phyloP scores from a whole-genome alignment of 371 early-diverging fungal species.

The Mortierella sp. region DNA sequence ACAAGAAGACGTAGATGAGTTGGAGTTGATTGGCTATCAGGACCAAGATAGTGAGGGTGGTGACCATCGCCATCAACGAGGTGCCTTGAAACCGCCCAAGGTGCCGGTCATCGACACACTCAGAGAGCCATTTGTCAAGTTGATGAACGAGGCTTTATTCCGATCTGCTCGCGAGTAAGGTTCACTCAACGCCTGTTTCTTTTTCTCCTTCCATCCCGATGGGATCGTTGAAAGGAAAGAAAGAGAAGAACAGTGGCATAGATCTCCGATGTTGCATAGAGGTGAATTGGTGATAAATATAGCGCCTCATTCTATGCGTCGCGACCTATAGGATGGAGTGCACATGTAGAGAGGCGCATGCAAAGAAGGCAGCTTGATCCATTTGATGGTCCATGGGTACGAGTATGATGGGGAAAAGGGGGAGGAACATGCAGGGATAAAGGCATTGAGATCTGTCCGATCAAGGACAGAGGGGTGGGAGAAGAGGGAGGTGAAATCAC shows the following conservation, averaged over 20 bases:
- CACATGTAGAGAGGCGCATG: no score
- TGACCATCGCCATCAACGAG: slow-evolving; percentile 8
- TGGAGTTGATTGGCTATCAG: slow-evolving; percentile 48
- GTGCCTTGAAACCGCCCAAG: slow-evolving; percentile 21
- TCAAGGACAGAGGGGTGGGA: neutral
- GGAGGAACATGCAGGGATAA: no score
- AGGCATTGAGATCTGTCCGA: neutral
- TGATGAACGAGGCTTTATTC: slow-evolving; percentile 41
- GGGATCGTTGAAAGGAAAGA: no score
- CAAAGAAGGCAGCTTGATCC: no score
- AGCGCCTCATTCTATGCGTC: no score
- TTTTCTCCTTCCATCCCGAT: neutral
- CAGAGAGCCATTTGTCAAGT: slow-evolving; percentile 27
- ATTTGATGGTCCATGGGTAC: no score
- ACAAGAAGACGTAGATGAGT: slow-evolving; percentile 48
- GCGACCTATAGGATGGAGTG: no score
- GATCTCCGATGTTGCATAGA: no score
- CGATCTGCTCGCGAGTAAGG: slow-evolving; percentile 36
- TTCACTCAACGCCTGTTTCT: neutral
- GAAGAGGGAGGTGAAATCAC: neutral
- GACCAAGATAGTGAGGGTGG: slow-evolving; percentile 4
- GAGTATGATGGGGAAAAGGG: no score
- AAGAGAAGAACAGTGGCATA: no score
- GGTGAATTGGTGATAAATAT: no score
- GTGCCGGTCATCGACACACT: slow-evolving; percentile 46